Base-by-base conservation (phyloP, 2,329 filamentous ascomycete species). In the Aspergillus transmontanensis region DNA sequence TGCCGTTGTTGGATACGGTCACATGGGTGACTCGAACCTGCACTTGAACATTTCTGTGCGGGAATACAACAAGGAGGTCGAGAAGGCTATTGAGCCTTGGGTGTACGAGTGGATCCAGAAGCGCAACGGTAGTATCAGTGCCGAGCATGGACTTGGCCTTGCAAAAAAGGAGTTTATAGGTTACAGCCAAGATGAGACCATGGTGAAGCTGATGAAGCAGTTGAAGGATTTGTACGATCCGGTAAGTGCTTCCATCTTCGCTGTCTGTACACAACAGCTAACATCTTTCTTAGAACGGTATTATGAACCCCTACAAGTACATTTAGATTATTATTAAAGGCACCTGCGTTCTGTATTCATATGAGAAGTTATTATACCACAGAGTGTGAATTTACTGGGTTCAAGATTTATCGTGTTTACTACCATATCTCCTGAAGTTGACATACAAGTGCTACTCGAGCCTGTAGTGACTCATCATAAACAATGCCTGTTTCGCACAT, bases 261-360 rank as follows among this genome's bases (percentile, higher is more conserved):
- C 62, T 12, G 58, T 43, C 55, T 9, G 6, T 7, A 10, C 50
- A 28, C 34, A 19, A 36, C 58, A 34, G 55, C 7, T 12, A 58
- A 65, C 70, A 73, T 68, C 21, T 60, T 21, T 7, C 62, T 36
- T 70, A 96, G 93, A 97, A 97, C 71, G 94, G 93, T 55, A 98
- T 98, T 79, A 96, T 98, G 93, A 98, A 97, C 81, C 94, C 94
- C 0, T 98, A 98, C 84, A 98, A 98, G 81, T 98, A 97, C 78
- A 90, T 98, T 56, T 80, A 75, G 66, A 68, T 62, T 41, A 55
- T 11, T 19, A n/a, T 21, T 21, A 50, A 58, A 58, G 41, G 30
- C 39, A 46, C 9, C 11, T 45, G 55, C 26, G 19, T 45, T 45
- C 19, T 57, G 51, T 43, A 36, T 57, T 26, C 14, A 21, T 46